Evolutionary conservation across 495 filamentous ascomycete species (phyloP).

Genomic region (Neurospora tetrasperma): DNA sequence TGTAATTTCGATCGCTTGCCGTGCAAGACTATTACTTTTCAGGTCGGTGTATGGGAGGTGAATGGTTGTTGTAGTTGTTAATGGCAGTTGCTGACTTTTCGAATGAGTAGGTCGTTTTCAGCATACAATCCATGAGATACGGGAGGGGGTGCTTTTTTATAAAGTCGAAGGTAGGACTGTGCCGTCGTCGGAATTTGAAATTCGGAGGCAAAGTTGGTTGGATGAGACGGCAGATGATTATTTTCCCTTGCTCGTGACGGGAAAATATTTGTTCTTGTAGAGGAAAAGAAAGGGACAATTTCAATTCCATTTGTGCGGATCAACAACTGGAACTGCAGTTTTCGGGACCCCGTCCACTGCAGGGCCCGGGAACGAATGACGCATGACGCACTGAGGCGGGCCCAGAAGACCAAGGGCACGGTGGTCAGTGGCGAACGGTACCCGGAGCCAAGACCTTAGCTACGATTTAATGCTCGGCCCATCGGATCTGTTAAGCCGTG

Average conservation of each 20-base stretch:
- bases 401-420: not conserved
- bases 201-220: not conserved
- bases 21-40: conserved; percentile 1
- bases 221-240: not conserved
- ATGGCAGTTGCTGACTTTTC: not conserved
- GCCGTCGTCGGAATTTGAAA: not conserved
- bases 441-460: not conserved
- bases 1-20: conserved; percentile 1
- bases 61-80: conserved; percentile 5
- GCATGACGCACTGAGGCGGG: not conserved
- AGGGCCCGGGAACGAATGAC: not conserved
- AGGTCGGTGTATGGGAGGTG: conserved; percentile 12
- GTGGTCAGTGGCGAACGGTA: not conserved
- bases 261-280: not conserved
- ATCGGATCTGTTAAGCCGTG: not conserved
- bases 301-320: not conserved
- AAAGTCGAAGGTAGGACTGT: not conserved
- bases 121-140: conserved; percentile 17
- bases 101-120: conserved; percentile 1
- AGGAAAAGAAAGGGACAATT: not conserved
- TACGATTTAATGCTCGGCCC: not conserved
- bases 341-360: not conserved
- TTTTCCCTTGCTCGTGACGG: not conserved
- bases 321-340: not conserved
- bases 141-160: not conserved